A percentile compares a stretch with the other conserved stretches of the same genome.
Evolutionary conservation across 345 rosid genomes (phyloP).

Genomic region (Aethionema arabicum): DNA sequence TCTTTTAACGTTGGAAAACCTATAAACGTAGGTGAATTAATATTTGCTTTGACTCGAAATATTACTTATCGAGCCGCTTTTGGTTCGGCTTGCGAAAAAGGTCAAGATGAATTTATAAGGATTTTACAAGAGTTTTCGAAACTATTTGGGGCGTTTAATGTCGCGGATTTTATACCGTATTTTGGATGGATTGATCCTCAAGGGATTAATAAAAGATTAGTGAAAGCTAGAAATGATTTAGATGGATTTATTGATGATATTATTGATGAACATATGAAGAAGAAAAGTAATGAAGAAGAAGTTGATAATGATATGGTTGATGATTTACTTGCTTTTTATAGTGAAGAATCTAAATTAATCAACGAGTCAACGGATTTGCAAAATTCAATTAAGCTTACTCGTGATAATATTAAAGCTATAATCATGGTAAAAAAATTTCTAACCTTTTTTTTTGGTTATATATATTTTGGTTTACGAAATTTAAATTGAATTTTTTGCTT

Average conservation of each 20-base stretch:
- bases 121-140: slow-evolving; percentile 95
- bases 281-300: slow-evolving; percentile 33
- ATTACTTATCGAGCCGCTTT: slow-evolving; percentile 85
- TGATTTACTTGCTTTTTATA: slow-evolving; percentile 74
- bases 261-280: slow-evolving; percentile 75
- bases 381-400: slow-evolving; percentile 66
- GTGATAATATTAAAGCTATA: slow-evolving; percentile 86
- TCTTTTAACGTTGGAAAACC: slow-evolving; percentile 49
- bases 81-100: slow-evolving; percentile 56
- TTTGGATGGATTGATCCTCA: slow-evolving; percentile 78
- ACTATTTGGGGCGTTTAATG: slow-evolving; percentile 92
- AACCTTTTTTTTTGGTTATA: background rate
- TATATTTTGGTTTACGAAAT: background rate
- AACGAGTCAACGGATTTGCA: slow-evolving; percentile 61
- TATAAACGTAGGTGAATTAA: slow-evolving; percentile 70
- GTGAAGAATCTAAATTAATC: slow-evolving; percentile 58
- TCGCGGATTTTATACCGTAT: slow-evolving; percentile 82
- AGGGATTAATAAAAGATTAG: slow-evolving; percentile 58
- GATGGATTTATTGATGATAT: slow-evolving; percentile 77
- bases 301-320: slow-evolving; percentile 81
- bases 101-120: slow-evolving; percentile 72
- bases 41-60: slow-evolving; percentile 71
- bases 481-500: slow-evolving; percentile 1
- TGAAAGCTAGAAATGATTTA: slow-evolving; percentile 61
- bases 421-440: slow-evolving; percentile 63